A percentile compares a stretch with the other conserved stretches of the same genome.
These are phyloP conservation scores for Pseudopithomyces maydicus DNA, from an alignment of 2,329 filamentous ascomycete genomes.

Conservation along the genomic window DNA sequence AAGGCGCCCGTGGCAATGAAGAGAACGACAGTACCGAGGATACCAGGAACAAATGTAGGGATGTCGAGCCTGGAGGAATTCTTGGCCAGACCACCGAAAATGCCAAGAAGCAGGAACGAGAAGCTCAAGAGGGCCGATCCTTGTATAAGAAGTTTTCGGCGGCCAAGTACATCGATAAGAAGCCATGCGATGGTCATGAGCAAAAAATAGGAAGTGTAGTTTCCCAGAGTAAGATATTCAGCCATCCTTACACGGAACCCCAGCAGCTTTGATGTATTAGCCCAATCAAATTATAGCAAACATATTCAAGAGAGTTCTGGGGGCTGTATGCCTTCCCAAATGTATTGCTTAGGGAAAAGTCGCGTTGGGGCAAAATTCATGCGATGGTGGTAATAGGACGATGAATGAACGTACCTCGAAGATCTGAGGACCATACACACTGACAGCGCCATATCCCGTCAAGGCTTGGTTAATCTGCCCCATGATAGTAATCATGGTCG, in stretches of 20 bases:
- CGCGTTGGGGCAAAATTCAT: too few species aligned
- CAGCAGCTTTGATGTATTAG: conserved; percentile 63
- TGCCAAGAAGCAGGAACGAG: conserved; percentile 57
- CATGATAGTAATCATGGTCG: conserved; percentile 66
- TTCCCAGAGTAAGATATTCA: conserved; percentile 63
- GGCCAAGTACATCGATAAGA: conserved; percentile 61
- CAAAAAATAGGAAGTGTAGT: conserved; percentile 65
- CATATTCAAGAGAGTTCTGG: not conserved
- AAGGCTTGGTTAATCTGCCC: conserved; percentile 66
- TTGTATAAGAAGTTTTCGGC: conserved; percentile 59
- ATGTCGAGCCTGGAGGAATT: conserved; percentile 47
- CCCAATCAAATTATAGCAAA: conserved; percentile 13
- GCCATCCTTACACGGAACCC: conserved; percentile 58
- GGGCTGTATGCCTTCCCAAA: too few species aligned
- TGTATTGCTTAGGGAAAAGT: too few species aligned
- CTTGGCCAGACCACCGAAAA: conserved; percentile 57
- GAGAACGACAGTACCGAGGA: conserved; percentile 58
- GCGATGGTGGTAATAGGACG: too few species aligned
- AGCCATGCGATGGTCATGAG: conserved; percentile 68
- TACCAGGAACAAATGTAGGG: conserved; percentile 50
- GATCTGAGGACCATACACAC: conserved; percentile 67
- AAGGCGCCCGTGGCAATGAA: conserved; percentile 65
- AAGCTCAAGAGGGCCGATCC: conserved; percentile 56
- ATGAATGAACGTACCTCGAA: conserved; percentile 53
- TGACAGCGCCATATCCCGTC: conserved; percentile 64